Evolutionary conservation across 202 grass and related monocot species (phyloP), one percentile per base, ranked within the genome.

Genomic region (Digitaria exilis): DNA sequence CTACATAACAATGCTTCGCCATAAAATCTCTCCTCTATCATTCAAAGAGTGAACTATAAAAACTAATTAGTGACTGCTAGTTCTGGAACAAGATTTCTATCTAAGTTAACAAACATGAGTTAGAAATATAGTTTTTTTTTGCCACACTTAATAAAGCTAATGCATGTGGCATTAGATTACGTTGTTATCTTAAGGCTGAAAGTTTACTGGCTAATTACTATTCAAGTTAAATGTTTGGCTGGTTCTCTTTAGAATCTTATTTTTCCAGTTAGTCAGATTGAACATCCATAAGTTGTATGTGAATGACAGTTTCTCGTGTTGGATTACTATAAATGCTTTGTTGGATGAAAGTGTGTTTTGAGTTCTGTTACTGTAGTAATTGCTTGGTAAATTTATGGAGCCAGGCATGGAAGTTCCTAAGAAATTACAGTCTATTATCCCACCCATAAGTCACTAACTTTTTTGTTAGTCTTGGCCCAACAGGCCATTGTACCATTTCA

Each of bases 161-260:
- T 5, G 4, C 48, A n/a, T 10, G 29, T 34, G 9, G 29, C 8
- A 61, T 39, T 51, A 66, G 19, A 46, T 67, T 42, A 76, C 60
- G 30, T 75, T 30, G 50, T 42, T 65, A 30, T 8, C 22, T 37
- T 69, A 50, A 62, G 34, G 25, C 41, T 62, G 39, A 26, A 54
- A 74, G 57, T 51, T 28, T 19, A 50, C 29, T 18, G 5, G 26
- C 10, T 28, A 74, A 31, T 58, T 81, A 4, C 12, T 71, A 22
- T 49, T 81, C 42, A 58, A 71, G 13, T 73, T 48, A 50, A 25
- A 31, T 37, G n/a, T 80, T 56, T 22, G 30, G 69, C 30, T 83
- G 18, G 59, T 65, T 75, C 65, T 63, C 45, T 45, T 60, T 61
- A 24, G 19, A 55, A 52, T 26, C 9, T 9, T 19, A 65, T 74